Base-by-base conservation (phyloP, 306 rosid species). In the Boehmeria nivea region DNA sequence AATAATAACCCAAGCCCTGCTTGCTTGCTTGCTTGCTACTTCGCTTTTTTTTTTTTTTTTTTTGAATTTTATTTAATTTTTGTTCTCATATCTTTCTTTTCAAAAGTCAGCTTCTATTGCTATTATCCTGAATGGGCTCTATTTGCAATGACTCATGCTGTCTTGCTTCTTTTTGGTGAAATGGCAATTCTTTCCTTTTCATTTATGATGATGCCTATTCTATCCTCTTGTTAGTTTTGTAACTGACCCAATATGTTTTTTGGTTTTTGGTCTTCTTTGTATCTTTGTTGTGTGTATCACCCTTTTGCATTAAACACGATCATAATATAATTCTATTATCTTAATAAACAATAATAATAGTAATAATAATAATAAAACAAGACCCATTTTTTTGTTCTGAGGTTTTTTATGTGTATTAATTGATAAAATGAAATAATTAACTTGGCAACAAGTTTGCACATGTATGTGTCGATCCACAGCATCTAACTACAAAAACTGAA, bases 51-150 rank as follows among this genome's bases (percentile, higher is more conserved):
- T n/a, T 40, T 40, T 40, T 11, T 40, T 40, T 15, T 15, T 40
- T 6, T 15, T 31, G 5, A 31, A 31, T 31, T 31, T 31, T 6
- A 6, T 4, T 31, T 31, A 10, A 31, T 31, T 0, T 31, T 1
- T 31, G 36, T 31, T 31, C 36, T 31, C 36, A 40, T 11, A 4
- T 40, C 4, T 40, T 40, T 58, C 44, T 70, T 68, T 61, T 64
- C 38, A 48, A 52, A 72, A 67, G 67, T 67, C 72, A 60, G 61
- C 51, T 73, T 65, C 72, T 60, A 47, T 69, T 73, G 77, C 51
- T 68, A 75, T 73, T 56, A 37, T 78, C 76, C 65, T 65, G 4
- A 62, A 68, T 60, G 65, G 83, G 74, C 79, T 75, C 74, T 61
- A 61, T 63, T 72, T 40, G 80, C 54, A 50, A 28, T 68, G 64